Conservation (phyloP, 306 rosid genomes). For the Pueraria montana region DNA sequence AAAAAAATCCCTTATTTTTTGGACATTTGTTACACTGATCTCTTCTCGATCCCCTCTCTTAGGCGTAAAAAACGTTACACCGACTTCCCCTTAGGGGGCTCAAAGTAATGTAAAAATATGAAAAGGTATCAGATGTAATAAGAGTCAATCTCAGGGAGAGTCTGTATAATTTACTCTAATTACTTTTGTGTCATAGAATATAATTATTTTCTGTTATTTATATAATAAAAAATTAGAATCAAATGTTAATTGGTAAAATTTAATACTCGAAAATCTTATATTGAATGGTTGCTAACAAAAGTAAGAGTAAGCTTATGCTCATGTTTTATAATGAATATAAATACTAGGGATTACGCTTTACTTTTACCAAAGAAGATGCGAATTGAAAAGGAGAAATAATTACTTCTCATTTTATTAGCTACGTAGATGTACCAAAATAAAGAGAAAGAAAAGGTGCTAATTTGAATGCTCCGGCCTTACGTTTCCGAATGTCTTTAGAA, state of each 20-base stretch:
- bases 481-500: neutral
- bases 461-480: conserved; percentile 6
- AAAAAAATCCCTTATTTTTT: too few relatives aligned
- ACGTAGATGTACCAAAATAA: neutral
- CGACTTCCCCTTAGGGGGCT: too few relatives aligned
- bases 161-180: neutral
- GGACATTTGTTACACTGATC: too few relatives aligned
- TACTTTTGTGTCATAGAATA: neutral
- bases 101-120: too few relatives aligned
- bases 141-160: too few relatives aligned
- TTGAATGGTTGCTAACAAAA: neutral
- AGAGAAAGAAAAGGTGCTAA: conserved; percentile 8
- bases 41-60: too few relatives aligned
- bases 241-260: neutral
- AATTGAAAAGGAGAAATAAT: conserved; percentile 13
- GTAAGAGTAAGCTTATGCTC: neutral
- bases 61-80: too few relatives aligned
- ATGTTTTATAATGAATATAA: neutral
- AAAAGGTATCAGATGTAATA: too few relatives aligned
- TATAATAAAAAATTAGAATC: neutral
- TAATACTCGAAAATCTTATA: neutral
- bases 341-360: neutral
- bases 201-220: neutral
- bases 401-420: conserved; percentile 2
- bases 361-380: conserved; percentile 29